Conservation (phyloP, 2,329 filamentous ascomycete genomes). For the Colletotrichum costaricense region DNA sequence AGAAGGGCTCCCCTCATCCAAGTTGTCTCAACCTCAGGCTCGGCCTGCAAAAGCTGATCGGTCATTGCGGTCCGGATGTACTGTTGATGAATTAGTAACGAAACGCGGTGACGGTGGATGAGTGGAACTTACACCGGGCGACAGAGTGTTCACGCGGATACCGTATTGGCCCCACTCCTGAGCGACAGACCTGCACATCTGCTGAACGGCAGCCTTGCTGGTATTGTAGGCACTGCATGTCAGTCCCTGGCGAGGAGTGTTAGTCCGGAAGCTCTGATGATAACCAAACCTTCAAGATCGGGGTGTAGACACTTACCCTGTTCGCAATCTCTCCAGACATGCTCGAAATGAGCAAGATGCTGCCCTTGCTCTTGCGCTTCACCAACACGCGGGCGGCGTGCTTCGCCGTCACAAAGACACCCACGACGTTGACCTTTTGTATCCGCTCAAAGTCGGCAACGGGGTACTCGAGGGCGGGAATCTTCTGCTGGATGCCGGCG, state of each 20-base stretch:
- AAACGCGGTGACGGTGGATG: not conserved
- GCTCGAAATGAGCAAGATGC: constrained; percentile 61
- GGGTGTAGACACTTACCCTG: constrained; percentile 51
- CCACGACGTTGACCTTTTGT: constrained; percentile 76
- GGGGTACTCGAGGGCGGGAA: constrained; percentile 58
- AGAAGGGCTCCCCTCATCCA: constrained; percentile 67
- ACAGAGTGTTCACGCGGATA: constrained; percentile 75
- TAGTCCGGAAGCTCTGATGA: not conserved
- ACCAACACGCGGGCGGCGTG: constrained; percentile 71
- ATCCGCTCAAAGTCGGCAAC: constrained; percentile 74
- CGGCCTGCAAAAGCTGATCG: constrained; percentile 53
- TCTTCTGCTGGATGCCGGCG: constrained; percentile 61
- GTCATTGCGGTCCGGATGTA: constrained; percentile 63
- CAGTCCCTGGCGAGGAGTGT: constrained; percentile 57
- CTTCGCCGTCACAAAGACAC: constrained; percentile 77
- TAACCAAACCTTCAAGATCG: not conserved
- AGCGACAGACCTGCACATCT: constrained; percentile 69
- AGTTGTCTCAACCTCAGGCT: constrained; percentile 61
- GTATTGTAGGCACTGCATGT: constrained; percentile 73
- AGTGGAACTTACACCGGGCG: constrained; percentile 61
- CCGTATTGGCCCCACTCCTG: constrained; percentile 71
- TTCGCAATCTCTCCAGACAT: constrained; percentile 63
- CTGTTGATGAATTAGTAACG: constrained; percentile 31
- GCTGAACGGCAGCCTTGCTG: constrained; percentile 70
- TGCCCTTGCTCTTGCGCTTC: constrained; percentile 53